Evolutionary conservation across 352 stramenopile species (phyloP), one percentile per base, ranked within the genome.

Genomic region (Paralagenidium karlingii): DNA sequence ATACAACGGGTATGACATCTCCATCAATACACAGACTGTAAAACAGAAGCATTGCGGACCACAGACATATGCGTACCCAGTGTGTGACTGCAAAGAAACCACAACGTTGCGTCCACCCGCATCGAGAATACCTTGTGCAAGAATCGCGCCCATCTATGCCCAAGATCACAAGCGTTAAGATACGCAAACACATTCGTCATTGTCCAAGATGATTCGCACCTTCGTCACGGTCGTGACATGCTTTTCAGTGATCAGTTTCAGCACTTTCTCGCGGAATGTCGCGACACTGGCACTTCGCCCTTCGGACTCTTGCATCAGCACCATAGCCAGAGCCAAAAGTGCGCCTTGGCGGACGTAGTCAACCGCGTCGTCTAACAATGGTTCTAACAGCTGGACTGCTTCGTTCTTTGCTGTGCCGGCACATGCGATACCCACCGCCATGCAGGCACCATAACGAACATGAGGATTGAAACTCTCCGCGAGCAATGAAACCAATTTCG

Each of bases 391-490:
- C 27, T 96, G 82, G 42, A 99, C 88, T 27, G 93, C 96, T 59
- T 98, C 94, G 40, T 94, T 76, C 64, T 97, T 94, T n/a, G 88
- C 94, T 7, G 94, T 96, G 34, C 93, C 94, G 22, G 95, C 89
- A 62, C 96, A 98, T 13, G 95, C 93, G 58, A 99, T 98, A 26
- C 94, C 96, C 7, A 99, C 91, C 2, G 96, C 95, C 44, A 99
- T 95, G 63, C 94, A 99, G 44, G 95, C 94, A 10, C 95, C 96
- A 63, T 99, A 99, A 32, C 96, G 89, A 24, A 99, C 96, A 68
- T 99, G 95, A 27, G 96, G 94, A 68, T 99, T 99, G 68, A 98
- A 99, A 51, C 82, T 97, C 52, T 99, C 96, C 2, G 97, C 78
- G n/a, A 99, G 64, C 24, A 99, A 68, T 31, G 80, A 88, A 24